Percentiles rank a stretch among this genome's conserved stretches.
These are phyloP conservation scores for Diddensiella caesifluorescens DNA, from an alignment of 805 yeast genomes.

Conservation along the genomic window DNA sequence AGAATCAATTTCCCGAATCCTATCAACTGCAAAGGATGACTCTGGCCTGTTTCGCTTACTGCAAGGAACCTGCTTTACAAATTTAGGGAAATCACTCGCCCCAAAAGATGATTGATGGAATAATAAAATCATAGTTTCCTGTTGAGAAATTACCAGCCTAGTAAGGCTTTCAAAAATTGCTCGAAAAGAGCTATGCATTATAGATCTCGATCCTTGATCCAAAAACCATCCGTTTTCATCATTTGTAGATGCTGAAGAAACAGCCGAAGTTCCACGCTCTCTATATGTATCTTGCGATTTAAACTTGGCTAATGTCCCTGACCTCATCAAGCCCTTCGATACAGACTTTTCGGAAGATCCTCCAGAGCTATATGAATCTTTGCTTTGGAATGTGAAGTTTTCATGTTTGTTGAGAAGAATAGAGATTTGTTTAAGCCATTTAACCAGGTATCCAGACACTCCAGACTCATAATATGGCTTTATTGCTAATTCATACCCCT, in stretches of 20 bases:
- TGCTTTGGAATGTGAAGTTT: constrained; percentile 14
- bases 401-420: constrained; percentile 13
- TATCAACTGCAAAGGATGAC: constrained; percentile 28
- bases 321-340: constrained; percentile 20
- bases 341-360: constrained; percentile 2
- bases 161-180: constrained; percentile 13
- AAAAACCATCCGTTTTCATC: constrained; percentile 10
- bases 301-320: constrained; percentile 23
- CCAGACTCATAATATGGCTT: constrained; percentile 34
- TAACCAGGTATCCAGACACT: constrained; percentile 28
- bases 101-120: constrained; percentile 41
- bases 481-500: constrained; percentile 37
- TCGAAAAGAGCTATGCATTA: constrained; percentile 5
- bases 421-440: constrained; percentile 25
- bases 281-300: constrained; percentile 3
- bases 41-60: constrained; percentile 18
- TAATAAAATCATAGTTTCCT: constrained; percentile 42
- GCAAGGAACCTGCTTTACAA: constrained; percentile 32
- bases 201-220: constrained; percentile 8
- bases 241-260: background rate
- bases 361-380: background rate
- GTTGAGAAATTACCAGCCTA: constrained; percentile 33
- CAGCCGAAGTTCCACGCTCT: background rate
- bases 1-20: constrained; percentile 38
- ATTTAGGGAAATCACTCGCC: constrained; percentile 38